A percentile compares a stretch with the other conserved stretches of the same genome.
Conservation (phyloP, 306 rosid genomes). For the Acacia confusa region DNA sequence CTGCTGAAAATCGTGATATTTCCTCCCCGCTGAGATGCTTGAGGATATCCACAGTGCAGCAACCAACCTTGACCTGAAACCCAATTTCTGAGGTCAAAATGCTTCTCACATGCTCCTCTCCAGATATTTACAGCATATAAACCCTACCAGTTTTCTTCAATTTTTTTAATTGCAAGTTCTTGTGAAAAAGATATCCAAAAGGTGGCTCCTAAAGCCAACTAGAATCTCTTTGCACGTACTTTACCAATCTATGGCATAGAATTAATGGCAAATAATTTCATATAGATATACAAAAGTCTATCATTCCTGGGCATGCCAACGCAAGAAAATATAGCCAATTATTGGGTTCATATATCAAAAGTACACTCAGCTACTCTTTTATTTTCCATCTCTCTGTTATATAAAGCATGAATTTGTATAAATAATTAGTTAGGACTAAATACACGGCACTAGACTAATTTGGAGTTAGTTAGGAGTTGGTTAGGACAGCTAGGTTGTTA, state of each 20-base stretch:
- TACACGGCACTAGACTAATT: too few relatives aligned
- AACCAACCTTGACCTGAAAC: constrained; percentile 85
- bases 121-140: constrained; percentile 22
- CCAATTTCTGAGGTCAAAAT: constrained; percentile 20
- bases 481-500: too few relatives aligned
- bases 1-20: constrained; percentile 69
- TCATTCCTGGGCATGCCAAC: neutral
- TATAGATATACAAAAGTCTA: neutral
- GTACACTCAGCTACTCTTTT: neutral
- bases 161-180: neutral
- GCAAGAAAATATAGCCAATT: neutral
- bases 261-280: neutral
- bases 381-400: too few relatives aligned
- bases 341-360: neutral
- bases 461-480: too few relatives aligned
- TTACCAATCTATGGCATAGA: neutral
- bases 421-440: too few relatives aligned
- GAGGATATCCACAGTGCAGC: constrained; percentile 85
- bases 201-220: constrained; percentile 1
- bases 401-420: too few relatives aligned
- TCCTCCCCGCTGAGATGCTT: constrained; percentile 94
- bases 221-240: constrained; percentile 21
- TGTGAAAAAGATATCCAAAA: constrained; percentile 9
- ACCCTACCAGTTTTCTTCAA: neutral
- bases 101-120: constrained; percentile 17